These are phyloP conservation scores for Botrytis hyacinthi DNA, from an alignment of 2,329 filamentous ascomycete genomes.

Conservation along the genomic window DNA sequence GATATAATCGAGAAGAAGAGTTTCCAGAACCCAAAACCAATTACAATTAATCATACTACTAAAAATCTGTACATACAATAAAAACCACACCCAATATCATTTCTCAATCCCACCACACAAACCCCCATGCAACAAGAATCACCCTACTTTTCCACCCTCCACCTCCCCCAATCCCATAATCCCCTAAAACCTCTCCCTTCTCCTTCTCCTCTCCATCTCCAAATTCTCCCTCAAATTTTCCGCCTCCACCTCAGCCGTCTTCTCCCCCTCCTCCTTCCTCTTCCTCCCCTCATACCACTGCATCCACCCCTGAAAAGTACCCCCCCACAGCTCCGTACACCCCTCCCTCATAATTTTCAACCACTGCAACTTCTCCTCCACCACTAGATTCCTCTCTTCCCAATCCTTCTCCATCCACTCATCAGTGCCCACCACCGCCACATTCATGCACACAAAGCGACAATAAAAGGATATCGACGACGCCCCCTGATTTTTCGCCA, in stretches of 20 bases:
- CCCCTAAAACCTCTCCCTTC: not conserved
- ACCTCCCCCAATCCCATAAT: no score
- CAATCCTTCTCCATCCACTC: not conserved
- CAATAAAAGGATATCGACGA: constrained; percentile 3
- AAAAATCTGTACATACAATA: not conserved
- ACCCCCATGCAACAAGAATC: no score
- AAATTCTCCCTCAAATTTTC: not conserved
- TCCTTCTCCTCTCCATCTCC: not conserved
- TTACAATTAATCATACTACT: not conserved
- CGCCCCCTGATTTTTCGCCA: not conserved
- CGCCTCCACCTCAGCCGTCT: not conserved
- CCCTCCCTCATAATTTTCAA: not conserved
- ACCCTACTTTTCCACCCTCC: no score
- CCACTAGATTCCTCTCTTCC: not conserved
- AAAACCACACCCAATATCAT: no score
- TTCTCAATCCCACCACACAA: not conserved
- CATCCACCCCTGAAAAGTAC: not conserved
- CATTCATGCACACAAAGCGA: not conserved
- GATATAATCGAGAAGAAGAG: not conserved
- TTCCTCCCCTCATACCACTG: not conserved
- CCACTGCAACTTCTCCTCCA: not conserved
- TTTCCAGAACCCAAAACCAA: not conserved
- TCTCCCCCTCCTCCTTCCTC: not conserved
- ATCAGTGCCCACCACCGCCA: not conserved
- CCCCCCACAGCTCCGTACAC: not conserved